These are phyloP conservation scores for Penicillium sp. DNA, from an alignment of 2,329 filamentous ascomycete species.

Conservation along the genomic window DNA sequence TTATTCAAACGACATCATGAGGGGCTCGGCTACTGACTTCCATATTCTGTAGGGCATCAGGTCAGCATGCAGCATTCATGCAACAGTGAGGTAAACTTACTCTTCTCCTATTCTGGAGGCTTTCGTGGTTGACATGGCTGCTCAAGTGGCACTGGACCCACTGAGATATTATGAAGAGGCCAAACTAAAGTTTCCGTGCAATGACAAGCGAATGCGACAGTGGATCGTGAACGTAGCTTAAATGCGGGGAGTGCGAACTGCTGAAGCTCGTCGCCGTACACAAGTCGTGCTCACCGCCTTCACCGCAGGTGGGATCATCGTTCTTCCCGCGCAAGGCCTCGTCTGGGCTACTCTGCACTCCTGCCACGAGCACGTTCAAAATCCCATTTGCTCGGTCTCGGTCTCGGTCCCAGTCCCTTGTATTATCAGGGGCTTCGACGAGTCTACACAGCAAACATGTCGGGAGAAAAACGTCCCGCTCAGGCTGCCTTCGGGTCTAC, in stretches of 20 bases:
- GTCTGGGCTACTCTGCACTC: constrained; percentile 16
- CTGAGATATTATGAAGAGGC: background rate
- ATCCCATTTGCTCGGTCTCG: constrained; percentile 1
- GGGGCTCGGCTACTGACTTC: constrained; percentile 66
- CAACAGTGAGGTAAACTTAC: constrained; percentile 49
- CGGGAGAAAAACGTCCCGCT: constrained; percentile 88
- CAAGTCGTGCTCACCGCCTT: constrained; percentile 18
- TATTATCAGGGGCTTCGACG: background rate
- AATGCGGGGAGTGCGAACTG: constrained; percentile 23
- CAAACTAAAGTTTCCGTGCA: background rate
- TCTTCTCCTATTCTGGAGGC: constrained; percentile 71
- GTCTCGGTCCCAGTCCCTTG: background rate
- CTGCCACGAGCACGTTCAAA: constrained; percentile 2
- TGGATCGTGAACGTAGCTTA: constrained; percentile 6
- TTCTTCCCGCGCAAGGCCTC: constrained; percentile 23
- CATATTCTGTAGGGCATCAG: constrained; percentile 64
- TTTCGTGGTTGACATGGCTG: constrained; percentile 58
- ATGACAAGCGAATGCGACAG: constrained; percentile 7
- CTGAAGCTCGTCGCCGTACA: constrained; percentile 19
- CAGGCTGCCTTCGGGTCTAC: constrained; percentile 74
- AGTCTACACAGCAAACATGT: constrained; percentile 56
- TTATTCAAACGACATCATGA: background rate
- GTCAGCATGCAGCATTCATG: constrained; percentile 22
- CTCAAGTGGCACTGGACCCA: background rate
- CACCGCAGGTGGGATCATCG: constrained; percentile 19